phyloP scores from a whole-genome alignment of 495 filamentous ascomycete species.

The Aspergillus indologenus region DNA sequence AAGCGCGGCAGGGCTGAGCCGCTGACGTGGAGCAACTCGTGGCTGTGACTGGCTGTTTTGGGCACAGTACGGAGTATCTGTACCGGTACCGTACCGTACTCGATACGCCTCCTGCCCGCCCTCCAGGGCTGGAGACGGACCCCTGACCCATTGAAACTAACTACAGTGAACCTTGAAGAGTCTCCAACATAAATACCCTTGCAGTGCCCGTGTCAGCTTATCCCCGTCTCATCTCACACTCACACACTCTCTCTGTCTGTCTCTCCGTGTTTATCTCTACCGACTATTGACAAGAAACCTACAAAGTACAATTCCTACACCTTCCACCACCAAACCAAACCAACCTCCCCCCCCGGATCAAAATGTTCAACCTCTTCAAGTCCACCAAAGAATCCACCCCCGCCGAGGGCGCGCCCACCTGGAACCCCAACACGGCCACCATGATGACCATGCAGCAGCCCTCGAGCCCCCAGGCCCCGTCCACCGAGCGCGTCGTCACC shows the following conservation, averaged over 20 bases:
- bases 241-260: not conserved
- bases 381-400: constrained; percentile 31
- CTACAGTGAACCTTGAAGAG: not conserved
- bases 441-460: constrained; percentile 40
- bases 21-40: constrained; percentile 5
- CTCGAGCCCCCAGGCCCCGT: constrained; percentile 29
- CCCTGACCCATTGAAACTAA: constrained; percentile 4
- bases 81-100: not conserved
- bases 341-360: too few species aligned
- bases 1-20: constrained; percentile 5
- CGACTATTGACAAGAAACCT: too few species aligned
- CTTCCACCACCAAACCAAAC: not conserved
- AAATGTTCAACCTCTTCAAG: constrained; percentile 42
- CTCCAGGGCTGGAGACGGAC: not conserved
- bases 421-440: constrained; percentile 32
- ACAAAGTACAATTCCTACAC: too few species aligned
- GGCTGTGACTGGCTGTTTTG: constrained; percentile 6
- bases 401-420: constrained; percentile 20
- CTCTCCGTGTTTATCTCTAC: too few species aligned
- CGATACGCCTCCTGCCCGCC: not conserved
- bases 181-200: constrained; percentile 3
- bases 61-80: too few species aligned
- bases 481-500: constrained; percentile 22
- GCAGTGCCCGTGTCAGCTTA: not conserved
- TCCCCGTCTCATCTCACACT: not conserved